Conservation (phyloP, 2,329 filamentous ascomycete genomes). For the Fusarium goolgardi region DNA sequence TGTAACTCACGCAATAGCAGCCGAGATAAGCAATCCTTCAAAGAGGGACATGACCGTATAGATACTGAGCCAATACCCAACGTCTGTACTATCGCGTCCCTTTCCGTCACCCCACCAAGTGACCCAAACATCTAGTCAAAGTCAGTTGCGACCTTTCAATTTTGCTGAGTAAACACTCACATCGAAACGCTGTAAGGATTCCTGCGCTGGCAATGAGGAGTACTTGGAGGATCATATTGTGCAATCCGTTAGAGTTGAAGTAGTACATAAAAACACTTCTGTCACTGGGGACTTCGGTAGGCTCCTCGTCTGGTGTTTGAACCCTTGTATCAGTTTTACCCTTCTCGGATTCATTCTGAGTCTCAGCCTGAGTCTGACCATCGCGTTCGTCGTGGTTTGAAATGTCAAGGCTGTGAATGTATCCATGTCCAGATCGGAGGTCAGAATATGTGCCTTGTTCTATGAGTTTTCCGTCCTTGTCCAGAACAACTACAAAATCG, state of each 20-base stretch:
- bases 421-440: constrained; percentile 52
- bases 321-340: not conserved
- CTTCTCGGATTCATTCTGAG: not conserved
- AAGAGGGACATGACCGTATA: constrained; percentile 42
- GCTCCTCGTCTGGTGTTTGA: constrained; percentile 4
- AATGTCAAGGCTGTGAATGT: constrained; percentile 54
- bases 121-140: constrained; percentile 45
- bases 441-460: constrained; percentile 57
- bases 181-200: constrained; percentile 43
- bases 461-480: constrained; percentile 52
- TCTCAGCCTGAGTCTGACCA: not conserved
- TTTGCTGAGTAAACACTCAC: constrained; percentile 19
- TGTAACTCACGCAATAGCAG: constrained; percentile 45
- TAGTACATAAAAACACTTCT: constrained; percentile 48
- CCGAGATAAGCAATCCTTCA: constrained; percentile 42
- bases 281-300: constrained; percentile 33
- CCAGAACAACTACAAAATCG: constrained; percentile 59
- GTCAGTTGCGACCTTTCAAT: not conserved
- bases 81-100: constrained; percentile 41
- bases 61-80: constrained; percentile 50
- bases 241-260: constrained; percentile 39
- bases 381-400: constrained; percentile 38
- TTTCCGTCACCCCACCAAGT: constrained; percentile 50
- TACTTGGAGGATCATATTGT: constrained; percentile 37
- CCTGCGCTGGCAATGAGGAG: constrained; percentile 33